Base-by-base conservation (phyloP, 2,329 filamentous ascomycete species). In the Hypoxylon sp. region DNA sequence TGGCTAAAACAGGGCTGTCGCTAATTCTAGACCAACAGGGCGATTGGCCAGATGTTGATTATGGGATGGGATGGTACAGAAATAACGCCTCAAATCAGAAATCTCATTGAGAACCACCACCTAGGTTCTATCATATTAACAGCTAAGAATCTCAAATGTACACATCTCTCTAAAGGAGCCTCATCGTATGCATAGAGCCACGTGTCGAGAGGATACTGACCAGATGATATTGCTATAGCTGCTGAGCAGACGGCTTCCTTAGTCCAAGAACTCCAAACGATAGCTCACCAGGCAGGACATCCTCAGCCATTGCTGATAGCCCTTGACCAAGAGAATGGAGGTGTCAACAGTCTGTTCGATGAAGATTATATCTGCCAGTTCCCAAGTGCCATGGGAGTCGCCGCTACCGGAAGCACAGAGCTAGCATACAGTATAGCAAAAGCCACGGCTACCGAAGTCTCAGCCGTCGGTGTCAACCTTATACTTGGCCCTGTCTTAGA, bases 361-460 rank as follows among this genome's bases (percentile, higher is more conserved):
- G 94, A 97, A 73, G 93, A 96, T 74, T 96, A 94, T 77, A 95
- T 98, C 71, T 94, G 93, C 70, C 96, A 98, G 77, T 99, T 97
- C 72, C 96, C 96, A 7, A 97, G 94, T 75, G 92, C 95, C 68
- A 98, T 99, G 95, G 95, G 94, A 11, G 86, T 97, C 65, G 94
- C 95, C n/a, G 96, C 96, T 21, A 94, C 94, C 3, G 93, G 94
- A 23, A 94, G 91, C 9, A 90, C 90, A 34, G 89, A 96, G 9
- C 83, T 98, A 58, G 93, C 95, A 5, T 97, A 95, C 76, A 91
- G 95, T 71, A 89, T 98, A 59, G 95, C 94, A 61, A 94, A 95
- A 79, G 94, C 96, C 14, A 98, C 95, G 0, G 96, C 94, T 2
- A 92, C 95, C 71, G 96, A 98, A 78, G 87, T 98, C 27, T 90